Evolutionary conservation across 2,329 filamentous ascomycete genomes (phyloP), one percentile per base, ranked within the genome.

Genomic region (Elsinoe ampelina): DNA sequence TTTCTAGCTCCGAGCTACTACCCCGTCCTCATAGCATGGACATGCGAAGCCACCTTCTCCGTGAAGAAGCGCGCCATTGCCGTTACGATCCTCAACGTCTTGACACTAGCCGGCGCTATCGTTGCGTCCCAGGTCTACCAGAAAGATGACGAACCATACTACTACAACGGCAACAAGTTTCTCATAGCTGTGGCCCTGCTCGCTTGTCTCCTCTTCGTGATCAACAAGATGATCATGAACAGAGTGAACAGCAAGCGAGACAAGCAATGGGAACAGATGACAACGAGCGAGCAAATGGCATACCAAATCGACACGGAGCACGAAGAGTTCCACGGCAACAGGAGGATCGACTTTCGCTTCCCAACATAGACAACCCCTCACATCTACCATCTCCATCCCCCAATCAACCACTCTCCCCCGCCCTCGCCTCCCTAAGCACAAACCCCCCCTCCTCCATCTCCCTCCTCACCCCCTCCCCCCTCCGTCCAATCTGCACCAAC

Each of bases 141-240:
- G 15, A 63, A 65, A 1, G 71, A 75, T 57, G 81, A 83, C 57
- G 71, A 72, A 5, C 80, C 80, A 0, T 77, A 78, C 62, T 84
- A 82, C 64, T 77, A 79, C 58, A 73, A 64, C 2, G 81, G 81
- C 7, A 84, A 84, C 68, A 78, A 72, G 20, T 76, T 82, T 2
- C 72, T 82, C 50, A 75, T 84, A 20, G 76, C 71, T 1, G 72
- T 84, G 50, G 69, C 76, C 2, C 72, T 71, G 0, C 72, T 80
- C 26, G 74, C 75, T 17, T 63, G 82, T 7, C 65, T 75, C 0
- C 62, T 76, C 0, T 82, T 83, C 47, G 22, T 82, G 32, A 70
- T 67, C 1, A 77, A 80, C 62, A 69, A 77, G 13, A 66, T 74
- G 58, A 73, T 70, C 34, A 65, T 80, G 41, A 62, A 72, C 3